Conservation (phyloP, 805 yeast genomes). For the Jamesozyma lodderae region DNA sequence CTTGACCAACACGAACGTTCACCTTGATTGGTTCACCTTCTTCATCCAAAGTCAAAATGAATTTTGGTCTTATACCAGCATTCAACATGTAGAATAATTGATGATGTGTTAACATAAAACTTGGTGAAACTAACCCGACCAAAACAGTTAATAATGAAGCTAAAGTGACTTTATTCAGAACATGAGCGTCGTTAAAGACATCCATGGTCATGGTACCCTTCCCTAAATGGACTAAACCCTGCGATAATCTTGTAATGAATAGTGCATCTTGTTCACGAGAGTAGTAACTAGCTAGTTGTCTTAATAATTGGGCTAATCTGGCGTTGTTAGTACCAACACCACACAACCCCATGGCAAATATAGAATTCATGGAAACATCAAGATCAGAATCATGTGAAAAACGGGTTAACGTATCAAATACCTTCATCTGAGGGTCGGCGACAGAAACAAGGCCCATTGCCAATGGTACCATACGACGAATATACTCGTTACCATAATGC, state of each 20-base stretch:
- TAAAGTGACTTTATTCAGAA: slow-evolving; percentile 77
- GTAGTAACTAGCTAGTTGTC: slow-evolving; percentile 92
- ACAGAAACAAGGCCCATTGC: slow-evolving; percentile 96
- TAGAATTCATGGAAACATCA: slow-evolving; percentile 90
- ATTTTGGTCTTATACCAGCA: slow-evolving; percentile 85
- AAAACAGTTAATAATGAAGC: slow-evolving; percentile 83
- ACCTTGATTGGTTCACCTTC: slow-evolving; percentile 86
- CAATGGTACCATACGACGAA: slow-evolving; percentile 89
- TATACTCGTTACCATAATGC: slow-evolving; percentile 92
- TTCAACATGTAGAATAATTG: slow-evolving; percentile 77
- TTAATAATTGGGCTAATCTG: slow-evolving; percentile 86
- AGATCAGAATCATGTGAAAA: slow-evolving; percentile 93
- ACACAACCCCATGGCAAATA: slow-evolving; percentile 93
- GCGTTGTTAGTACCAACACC: slow-evolving; percentile 99
- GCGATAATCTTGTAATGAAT: slow-evolving; percentile 89
- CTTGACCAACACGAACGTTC: slow-evolving; percentile 96
- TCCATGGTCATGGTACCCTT: slow-evolving; percentile 88
- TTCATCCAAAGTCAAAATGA: slow-evolving; percentile 88
- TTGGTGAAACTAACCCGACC: slow-evolving; percentile 78
- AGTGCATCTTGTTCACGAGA: slow-evolving; percentile 81
- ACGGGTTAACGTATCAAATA: slow-evolving; percentile 90
- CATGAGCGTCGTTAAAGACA: slow-evolving; percentile 84
- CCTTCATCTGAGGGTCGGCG: slow-evolving; percentile 93
- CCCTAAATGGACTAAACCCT: slow-evolving; percentile 90
- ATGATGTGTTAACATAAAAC: slow-evolving; percentile 74